phyloP scores from a whole-genome alignment of 1,284 basidiomycete genomes.

The Schizophyllum commune region DNA sequence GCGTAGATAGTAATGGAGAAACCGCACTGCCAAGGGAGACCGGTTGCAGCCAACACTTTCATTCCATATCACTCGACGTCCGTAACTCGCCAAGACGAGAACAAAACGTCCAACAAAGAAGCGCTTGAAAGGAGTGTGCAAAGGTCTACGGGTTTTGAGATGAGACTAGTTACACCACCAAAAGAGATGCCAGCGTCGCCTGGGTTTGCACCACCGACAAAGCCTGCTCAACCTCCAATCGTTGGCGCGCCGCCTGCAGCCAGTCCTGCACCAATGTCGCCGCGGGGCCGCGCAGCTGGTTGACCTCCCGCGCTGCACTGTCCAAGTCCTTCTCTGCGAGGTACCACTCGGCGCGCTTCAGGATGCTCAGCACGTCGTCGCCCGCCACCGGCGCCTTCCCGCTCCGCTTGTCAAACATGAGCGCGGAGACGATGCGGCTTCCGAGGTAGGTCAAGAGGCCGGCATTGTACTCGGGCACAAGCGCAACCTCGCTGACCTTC shows the following conservation, averaged over 20 bases:
- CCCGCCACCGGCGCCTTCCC: slow-evolving; percentile 72
- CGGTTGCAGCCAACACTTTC: too few relatives aligned
- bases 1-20: too few relatives aligned
- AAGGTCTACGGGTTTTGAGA: not conserved
- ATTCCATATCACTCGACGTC: too few relatives aligned
- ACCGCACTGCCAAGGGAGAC: too few relatives aligned
- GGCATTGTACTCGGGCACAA: slow-evolving; percentile 86
- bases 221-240: slow-evolving; percentile 91
- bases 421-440: slow-evolving; percentile 66
- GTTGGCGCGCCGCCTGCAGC: slow-evolving; percentile 83
- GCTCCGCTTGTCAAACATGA: slow-evolving; percentile 54
- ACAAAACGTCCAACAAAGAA: too few relatives aligned
- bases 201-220: slow-evolving; percentile 52
- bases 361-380: slow-evolving; percentile 77
- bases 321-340: slow-evolving; percentile 92
- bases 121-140: not conserved
- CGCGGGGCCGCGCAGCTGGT: slow-evolving; percentile 83
- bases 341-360: slow-evolving; percentile 88
- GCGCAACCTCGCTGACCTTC: slow-evolving; percentile 78
- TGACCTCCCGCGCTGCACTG: slow-evolving; percentile 85
- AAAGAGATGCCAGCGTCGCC: slow-evolving; percentile 5
- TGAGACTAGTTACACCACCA: not conserved
- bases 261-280: slow-evolving; percentile 83
- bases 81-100: too few relatives aligned
- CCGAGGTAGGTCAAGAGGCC: slow-evolving; percentile 87